phyloP scores from a whole-genome alignment of 345 rosid species.

The Trapa bicornis region DNA sequence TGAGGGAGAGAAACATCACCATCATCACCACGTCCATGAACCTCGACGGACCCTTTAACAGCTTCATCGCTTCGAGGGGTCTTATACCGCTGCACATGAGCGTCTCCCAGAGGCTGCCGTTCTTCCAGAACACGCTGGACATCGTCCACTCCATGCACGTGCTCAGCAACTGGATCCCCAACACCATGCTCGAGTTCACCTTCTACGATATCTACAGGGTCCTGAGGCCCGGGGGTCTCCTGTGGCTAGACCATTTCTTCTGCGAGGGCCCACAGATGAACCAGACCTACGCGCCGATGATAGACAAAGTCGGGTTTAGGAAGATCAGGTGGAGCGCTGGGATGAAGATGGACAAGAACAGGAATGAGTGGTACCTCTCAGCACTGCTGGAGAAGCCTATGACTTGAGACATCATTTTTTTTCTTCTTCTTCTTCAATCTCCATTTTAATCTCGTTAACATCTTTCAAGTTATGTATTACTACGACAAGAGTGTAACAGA shows the following conservation, averaged over 20 bases:
- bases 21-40: constrained; percentile 38
- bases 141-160: constrained; percentile 45
- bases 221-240: constrained; percentile 41
- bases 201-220: constrained; percentile 36
- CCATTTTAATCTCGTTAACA: not conserved
- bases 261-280: constrained; percentile 37
- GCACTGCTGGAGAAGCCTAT: constrained; percentile 37
- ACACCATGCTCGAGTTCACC: constrained; percentile 31
- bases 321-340: constrained; percentile 35
- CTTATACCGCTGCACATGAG: constrained; percentile 32
- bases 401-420: constrained; percentile 7
- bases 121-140: constrained; percentile 44
- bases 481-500: not conserved
- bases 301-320: constrained; percentile 27
- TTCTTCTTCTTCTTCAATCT: too few species aligned
- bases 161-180: constrained; percentile 38
- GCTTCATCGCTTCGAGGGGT: constrained; percentile 40
- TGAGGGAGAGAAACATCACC: constrained; percentile 42
- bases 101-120: constrained; percentile 40
- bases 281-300: constrained; percentile 26
- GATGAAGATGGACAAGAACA: constrained; percentile 22
- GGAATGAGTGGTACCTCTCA: constrained; percentile 35
- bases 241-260: constrained; percentile 50
- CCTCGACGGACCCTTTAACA: constrained; percentile 41
- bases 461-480: not conserved